Conservation (phyloP, 805 yeast species). For the Danielia oregonensis region DNA sequence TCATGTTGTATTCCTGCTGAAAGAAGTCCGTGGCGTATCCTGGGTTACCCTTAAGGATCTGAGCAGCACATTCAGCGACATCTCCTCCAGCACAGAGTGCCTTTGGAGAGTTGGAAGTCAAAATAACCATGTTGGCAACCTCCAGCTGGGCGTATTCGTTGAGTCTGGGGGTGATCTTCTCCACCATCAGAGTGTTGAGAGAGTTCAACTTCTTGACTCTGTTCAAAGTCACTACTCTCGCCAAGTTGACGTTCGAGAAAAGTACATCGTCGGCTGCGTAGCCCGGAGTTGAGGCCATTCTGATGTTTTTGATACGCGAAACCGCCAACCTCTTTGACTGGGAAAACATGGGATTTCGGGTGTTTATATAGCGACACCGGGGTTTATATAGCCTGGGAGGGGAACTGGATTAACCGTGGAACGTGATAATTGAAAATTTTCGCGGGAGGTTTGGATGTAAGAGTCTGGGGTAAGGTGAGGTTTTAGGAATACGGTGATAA, state of each 20-base stretch:
- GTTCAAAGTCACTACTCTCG: constrained; percentile 73
- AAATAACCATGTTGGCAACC: constrained; percentile 59
- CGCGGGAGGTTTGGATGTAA: constrained; percentile 6
- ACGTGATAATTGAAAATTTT: constrained; percentile 10
- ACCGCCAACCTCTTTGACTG: constrained; percentile 7
- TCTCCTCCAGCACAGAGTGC: constrained; percentile 97
- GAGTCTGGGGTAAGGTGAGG: too few species aligned
- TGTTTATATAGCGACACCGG: constrained; percentile 11
- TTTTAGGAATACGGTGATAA: too few species aligned
- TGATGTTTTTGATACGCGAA: constrained; percentile 8
- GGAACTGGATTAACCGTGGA: constrained; percentile 1
- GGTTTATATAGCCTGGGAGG: constrained; percentile 7
- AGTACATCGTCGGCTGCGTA: constrained; percentile 52
- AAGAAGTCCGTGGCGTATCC: constrained; percentile 61
- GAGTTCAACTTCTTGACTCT: constrained; percentile 85
- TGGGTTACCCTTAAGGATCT: constrained; percentile 46
- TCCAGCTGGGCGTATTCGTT: constrained; percentile 71
- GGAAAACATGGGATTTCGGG: constrained; percentile 12
- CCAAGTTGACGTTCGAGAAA: constrained; percentile 57
- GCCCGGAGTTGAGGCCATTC: constrained; percentile 18
- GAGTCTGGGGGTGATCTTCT: constrained; percentile 66
- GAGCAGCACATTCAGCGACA: constrained; percentile 72
- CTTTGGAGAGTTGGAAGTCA: constrained; percentile 62
- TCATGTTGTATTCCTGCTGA: constrained; percentile 73
- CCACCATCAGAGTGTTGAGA: constrained; percentile 70